These are phyloP conservation scores for Cornus suecica DNA, from an alignment of 148 eudicot species.

Conservation along the genomic window DNA sequence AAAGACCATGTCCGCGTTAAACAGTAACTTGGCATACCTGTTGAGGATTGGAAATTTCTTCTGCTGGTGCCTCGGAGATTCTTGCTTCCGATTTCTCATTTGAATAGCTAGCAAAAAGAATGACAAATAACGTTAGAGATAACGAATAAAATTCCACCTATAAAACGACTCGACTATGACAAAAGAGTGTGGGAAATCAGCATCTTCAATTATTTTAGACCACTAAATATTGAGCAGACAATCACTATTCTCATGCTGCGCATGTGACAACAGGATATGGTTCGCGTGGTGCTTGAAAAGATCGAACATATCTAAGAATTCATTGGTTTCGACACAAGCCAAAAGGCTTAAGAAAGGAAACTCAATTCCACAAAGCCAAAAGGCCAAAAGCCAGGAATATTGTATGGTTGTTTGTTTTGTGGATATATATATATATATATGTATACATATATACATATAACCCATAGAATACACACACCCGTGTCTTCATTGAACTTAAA, in stretches of 20 bases:
- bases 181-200: neutral
- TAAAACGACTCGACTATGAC: neutral
- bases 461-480: no score
- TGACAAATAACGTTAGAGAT: constrained; percentile 9
- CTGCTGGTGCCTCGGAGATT: constrained; percentile 50
- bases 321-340: neutral
- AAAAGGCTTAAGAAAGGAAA: neutral
- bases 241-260: neutral
- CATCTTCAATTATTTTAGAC: neutral
- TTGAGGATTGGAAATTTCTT: constrained; percentile 28
- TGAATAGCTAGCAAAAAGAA: constrained; percentile 52
- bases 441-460: no score
- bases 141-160: neutral
- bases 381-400: neutral
- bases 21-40: constrained; percentile 41
- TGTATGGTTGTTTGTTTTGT: neutral
- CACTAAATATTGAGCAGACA: neutral
- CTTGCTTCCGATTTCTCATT: constrained; percentile 96
- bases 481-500: no score
- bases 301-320: neutral
- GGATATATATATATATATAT: no score
- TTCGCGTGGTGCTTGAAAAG: neutral
- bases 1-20: neutral
- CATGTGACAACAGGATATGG: neutral
- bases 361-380: no score